Evolutionary conservation across 208 protist species (phyloP).

Genomic region (Histomonas meleagridis): DNA sequence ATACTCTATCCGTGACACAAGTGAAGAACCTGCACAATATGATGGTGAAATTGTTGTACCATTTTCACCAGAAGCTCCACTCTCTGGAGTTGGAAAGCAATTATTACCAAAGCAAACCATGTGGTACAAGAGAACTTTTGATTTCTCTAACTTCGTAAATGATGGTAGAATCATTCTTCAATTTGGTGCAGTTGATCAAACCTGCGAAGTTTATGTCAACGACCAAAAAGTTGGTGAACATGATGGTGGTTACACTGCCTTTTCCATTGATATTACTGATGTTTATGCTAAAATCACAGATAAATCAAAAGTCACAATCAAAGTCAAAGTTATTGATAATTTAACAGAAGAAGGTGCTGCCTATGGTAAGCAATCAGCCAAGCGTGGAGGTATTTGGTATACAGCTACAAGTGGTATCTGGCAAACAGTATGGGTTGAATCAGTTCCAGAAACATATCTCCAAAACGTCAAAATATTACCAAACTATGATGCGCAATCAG

Average conservation of each 20-base stretch:
- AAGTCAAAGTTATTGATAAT: neutral
- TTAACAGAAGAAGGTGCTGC: neutral
- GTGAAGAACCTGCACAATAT: neutral
- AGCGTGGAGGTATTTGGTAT: constrained; percentile 8
- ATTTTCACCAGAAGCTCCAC: neutral
- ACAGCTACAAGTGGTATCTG: constrained; percentile 40
- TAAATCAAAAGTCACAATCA: neutral
- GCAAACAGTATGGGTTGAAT: constrained; percentile 40
- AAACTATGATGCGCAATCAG: neutral
- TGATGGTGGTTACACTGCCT: constrained; percentile 34
- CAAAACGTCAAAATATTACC: neutral
- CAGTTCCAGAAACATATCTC: neutral
- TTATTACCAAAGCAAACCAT: neutral
- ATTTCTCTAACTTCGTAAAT: neutral
- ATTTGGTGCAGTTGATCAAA: constrained; percentile 37
- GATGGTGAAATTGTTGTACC: neutral
- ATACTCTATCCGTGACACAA: neutral
- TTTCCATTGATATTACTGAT: constrained; percentile 33
- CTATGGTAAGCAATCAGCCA: neutral
- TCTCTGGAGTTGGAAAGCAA: constrained; percentile 12
- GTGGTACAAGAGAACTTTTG: neutral
- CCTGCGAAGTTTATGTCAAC: constrained; percentile 32
- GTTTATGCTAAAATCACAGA: neutral
- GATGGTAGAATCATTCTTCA: neutral
- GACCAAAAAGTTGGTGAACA: neutral